phyloP scores from a whole-genome alignment of 805 yeast species.

The Metschnikowia sp. region DNA sequence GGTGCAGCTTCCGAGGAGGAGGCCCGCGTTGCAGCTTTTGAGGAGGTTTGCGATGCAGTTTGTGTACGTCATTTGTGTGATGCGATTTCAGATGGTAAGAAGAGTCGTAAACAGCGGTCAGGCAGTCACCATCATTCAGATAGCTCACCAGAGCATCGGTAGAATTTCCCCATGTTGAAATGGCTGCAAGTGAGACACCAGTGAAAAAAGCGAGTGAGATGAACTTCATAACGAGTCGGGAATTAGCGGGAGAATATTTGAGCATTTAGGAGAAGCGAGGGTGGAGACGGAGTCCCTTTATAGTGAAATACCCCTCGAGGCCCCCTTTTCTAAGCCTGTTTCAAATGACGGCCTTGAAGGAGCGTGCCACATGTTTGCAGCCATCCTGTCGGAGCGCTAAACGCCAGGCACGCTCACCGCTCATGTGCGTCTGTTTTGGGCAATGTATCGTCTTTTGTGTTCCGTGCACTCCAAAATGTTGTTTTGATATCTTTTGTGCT shows the following conservation, averaged over 20 bases:
- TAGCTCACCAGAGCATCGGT: not conserved
- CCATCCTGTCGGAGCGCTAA: slow-evolving; percentile 1
- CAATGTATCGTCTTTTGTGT: not conserved
- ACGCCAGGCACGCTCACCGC: slow-evolving; percentile 2
- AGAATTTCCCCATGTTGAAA: slow-evolving; percentile 4
- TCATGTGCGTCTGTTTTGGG: not conserved
- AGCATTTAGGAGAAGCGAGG: too few species aligned
- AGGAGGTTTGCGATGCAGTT: not conserved
- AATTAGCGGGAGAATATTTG: too few species aligned
- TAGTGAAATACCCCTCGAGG: too few species aligned
- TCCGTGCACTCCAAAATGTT: not conserved
- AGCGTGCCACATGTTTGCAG: slow-evolving; percentile 3
- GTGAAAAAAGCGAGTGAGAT: slow-evolving; percentile 5
- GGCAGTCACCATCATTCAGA: not conserved
- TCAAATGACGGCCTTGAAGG: not conserved
- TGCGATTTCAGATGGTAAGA: not conserved
- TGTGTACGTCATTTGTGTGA: not conserved
- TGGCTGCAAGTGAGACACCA: slow-evolving; percentile 1
- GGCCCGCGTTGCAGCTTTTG: slow-evolving; percentile 1
- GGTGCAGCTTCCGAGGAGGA: not conserved
- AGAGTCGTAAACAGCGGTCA: too few species aligned
- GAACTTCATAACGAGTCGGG: slow-evolving; percentile 1
- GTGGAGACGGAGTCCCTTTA: not conserved
- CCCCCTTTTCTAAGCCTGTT: too few species aligned
- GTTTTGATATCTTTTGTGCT: not conserved